A percentile compares a stretch with the other conserved stretches of the same genome.
Evolutionary conservation across 2,329 filamentous ascomycete genomes (phyloP).

Genomic region (Samsoniella hepiali): DNA sequence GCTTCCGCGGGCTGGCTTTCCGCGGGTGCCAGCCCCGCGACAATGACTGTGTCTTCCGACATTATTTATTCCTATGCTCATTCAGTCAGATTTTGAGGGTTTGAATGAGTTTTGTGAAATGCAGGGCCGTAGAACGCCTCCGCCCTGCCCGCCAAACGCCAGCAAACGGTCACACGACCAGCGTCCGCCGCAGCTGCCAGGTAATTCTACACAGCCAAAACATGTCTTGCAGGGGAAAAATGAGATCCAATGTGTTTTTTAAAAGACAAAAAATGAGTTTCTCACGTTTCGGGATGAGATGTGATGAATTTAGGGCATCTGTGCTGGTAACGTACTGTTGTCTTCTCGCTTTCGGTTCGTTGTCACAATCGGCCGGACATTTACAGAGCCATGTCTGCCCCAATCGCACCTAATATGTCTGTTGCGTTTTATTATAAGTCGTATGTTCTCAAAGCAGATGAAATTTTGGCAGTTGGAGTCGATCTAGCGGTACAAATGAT

Average conservation of each 20-base stretch:
- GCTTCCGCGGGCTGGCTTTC: neutral
- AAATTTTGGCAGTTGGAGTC: neutral
- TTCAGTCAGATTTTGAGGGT: neutral
- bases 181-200: neutral
- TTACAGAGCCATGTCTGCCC: neutral
- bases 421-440: neutral
- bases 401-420: neutral
- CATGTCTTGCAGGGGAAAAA: neutral
- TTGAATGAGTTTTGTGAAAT: neutral
- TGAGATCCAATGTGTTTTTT: neutral
- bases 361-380: neutral
- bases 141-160: too few species aligned
- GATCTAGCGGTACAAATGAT: neutral
- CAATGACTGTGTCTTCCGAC: neutral
- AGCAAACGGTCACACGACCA: neutral
- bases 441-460: neutral
- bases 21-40: neutral
- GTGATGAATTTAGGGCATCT: neutral
- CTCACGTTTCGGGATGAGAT: neutral
- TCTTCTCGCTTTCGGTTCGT: neutral
- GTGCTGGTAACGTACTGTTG: conserved; percentile 8
- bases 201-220: neutral
- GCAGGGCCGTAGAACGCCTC: neutral
- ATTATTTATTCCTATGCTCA: neutral
- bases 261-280: neutral